Evolutionary conservation across 2,329 filamentous ascomycete genomes (phyloP), one percentile per base, ranked within the genome.

Genomic region (Penicillium sp.): DNA sequence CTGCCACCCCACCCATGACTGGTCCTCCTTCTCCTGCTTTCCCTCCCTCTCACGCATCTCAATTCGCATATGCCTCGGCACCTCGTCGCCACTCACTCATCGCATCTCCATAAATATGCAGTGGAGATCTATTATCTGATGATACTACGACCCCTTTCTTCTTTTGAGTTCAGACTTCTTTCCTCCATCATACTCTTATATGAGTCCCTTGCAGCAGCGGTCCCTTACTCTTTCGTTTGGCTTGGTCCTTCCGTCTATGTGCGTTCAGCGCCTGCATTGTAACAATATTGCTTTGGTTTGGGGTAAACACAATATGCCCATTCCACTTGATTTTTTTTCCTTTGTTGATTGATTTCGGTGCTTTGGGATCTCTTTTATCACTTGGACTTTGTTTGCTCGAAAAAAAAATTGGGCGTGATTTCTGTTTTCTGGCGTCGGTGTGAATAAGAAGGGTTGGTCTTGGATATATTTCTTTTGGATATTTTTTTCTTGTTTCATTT

Each of bases 1-100:
- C 56, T 34, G 60, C 65, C n/a, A 71, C 71, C 8, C 71, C 72
- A 11, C 68, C 70, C 2, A 62, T 63, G 45, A 73, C 71, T 1
- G 67, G 68, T 3, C 72, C 72, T 22, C 68, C 72, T 13, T 74
- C 71, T 7, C 71, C 72, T 8, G 62, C 69, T 16, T 73, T 71
- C 42, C 59, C 62, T 11, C 62, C 60, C 10, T 63, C 63, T 1
- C 63, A 62, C 10, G 18, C 46, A 11, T 59, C 65, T 9, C 64
- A 67, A 0, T 72, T 69, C 40, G 59, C 66, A 34, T 65, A 62
- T 24, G 55, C 67, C 3, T 27, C 56, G 13, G 71, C 66, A 31
- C 36, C 52, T 14, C 67, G 69, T 47, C 67, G 65, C 16, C 65
- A 59, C 43, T 73, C 71, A 43, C 42, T 67, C 45, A 64, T 65